Base-by-base conservation (phyloP, 768 basidiomycete species). In the Leccinum truebloodii region DNA sequence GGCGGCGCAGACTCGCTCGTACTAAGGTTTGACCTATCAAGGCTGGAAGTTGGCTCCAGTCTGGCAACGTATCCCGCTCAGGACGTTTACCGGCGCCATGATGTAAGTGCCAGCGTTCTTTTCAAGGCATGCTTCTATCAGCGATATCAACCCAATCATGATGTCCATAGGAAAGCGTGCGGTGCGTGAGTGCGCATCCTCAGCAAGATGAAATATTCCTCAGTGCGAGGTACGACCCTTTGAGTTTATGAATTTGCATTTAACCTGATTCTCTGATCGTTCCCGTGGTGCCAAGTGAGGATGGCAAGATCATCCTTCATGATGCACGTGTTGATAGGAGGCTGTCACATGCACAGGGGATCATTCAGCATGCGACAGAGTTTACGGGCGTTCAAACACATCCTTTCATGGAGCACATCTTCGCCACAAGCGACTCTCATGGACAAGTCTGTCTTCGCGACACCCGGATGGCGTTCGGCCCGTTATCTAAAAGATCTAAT, bases 371-470 rank as follows among this genome's bases (percentile, higher is more conserved):
- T 7, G 64, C 69, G 13, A 65, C 79, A 50, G 87, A 89, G 66
- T 83, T 88, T 56, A 87, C 87, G 0, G 82, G 84, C 44, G 82
- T 87, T 6, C 80, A 86, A 64, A 86, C 81, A 56, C 89, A 93
- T 67, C 91, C 91, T 13, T 68, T 62, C 32, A 83, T 87, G 78
- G 84, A 87, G 39, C 79, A 90, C 64, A 68, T 91, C 52, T 92
- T 93, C 63, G 81, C 81, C 6, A 88, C 86, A 3, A 83, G 86
- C 58, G 87, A 90, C 62, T 75, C 68, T 12, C 72, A 67, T 16
- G 89, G 90, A 4, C 72, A 74, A 24, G 85, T 91, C 3, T 84
- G 80, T 64, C 81, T 93, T 59, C 83, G 88, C 16, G 90, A 93
- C 71, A 74, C 76, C 16, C 79, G 90, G 13, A 91, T 90, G 87